Evolutionary conservation across 2,329 filamentous ascomycete species (phyloP).

Genomic region (Pseudogymnoascus sp.): DNA sequence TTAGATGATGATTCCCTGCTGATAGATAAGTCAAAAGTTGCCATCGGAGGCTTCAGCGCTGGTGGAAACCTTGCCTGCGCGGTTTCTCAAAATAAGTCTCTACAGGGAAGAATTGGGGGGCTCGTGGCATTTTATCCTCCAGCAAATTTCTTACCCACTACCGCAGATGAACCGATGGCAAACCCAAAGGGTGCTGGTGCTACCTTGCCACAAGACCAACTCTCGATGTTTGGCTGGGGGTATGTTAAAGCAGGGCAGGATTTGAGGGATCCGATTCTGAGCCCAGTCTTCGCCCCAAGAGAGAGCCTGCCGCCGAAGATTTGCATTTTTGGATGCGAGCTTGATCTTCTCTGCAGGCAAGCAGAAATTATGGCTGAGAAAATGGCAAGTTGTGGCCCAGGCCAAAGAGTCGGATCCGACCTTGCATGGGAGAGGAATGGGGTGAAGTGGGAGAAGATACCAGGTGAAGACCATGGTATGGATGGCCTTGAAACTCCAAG

Average conservation of each 20-base stretch:
- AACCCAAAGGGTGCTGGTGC: background rate
- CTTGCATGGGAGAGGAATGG: slow-evolving; percentile 17
- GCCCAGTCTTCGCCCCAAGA: slow-evolving; percentile 16
- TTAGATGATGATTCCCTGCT: slow-evolving; percentile 36
- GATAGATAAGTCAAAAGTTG: slow-evolving; percentile 35
- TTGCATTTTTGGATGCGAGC: slow-evolving; percentile 18
- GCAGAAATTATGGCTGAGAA: slow-evolving; percentile 14
- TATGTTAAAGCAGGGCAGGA: slow-evolving; percentile 21
- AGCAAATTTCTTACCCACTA: background rate
- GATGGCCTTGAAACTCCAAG: background rate
- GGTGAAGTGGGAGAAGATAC: slow-evolving; percentile 19
- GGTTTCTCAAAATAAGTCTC: slow-evolving; percentile 29
- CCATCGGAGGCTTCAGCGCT: slow-evolving; percentile 41
- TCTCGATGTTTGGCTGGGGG: slow-evolving; percentile 18
- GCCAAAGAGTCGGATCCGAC: slow-evolving; percentile 12
- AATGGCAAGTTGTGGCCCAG: slow-evolving; percentile 12
- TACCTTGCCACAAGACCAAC: background rate
- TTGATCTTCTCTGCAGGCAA: slow-evolving; percentile 19
- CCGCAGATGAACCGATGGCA: background rate
- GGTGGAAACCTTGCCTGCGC: slow-evolving; percentile 41
- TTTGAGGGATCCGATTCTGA: slow-evolving; percentile 20
- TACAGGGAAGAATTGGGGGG: slow-evolving; percentile 28
- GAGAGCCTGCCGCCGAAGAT: slow-evolving; percentile 20
- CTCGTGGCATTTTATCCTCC: slow-evolving; percentile 36
- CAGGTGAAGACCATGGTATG: slow-evolving; percentile 11